Percentiles rank a stretch among this genome's conserved stretches.
These are phyloP conservation scores for Ambrosiella beaveri DNA, from an alignment of 2,329 filamentous ascomycete species.

Conservation along the genomic window DNA sequence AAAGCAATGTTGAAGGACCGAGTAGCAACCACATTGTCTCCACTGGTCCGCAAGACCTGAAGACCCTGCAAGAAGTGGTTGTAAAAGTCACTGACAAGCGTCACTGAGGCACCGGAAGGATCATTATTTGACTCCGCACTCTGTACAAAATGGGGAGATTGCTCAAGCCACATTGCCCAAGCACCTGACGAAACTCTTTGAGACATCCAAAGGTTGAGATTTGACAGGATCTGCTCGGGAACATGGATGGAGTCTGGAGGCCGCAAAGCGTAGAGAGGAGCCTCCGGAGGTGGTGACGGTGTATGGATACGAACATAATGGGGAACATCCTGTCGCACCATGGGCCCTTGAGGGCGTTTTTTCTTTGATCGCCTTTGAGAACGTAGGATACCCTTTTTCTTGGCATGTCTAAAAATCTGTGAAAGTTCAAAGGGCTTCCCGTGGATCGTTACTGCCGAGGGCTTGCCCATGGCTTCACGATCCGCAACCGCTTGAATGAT, in stretches of 20 bases:
- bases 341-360: slow-evolving; percentile 7
- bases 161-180: slow-evolving; percentile 7
- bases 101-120: slow-evolving; percentile 9
- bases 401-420: slow-evolving; percentile 12
- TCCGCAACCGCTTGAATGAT: slow-evolving; percentile 10
- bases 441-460: slow-evolving; percentile 10
- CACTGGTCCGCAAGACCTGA: slow-evolving; percentile 4
- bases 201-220: slow-evolving; percentile 9
- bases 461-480: slow-evolving; percentile 10
- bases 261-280: slow-evolving; percentile 5
- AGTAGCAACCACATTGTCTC: slow-evolving; percentile 3
- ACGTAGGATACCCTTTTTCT: slow-evolving; percentile 12
- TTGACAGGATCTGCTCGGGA: slow-evolving; percentile 10
- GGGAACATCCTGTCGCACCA: slow-evolving; percentile 7
- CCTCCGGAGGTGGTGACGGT: slow-evolving; percentile 4
- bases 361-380: slow-evolving; percentile 11
- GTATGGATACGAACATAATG: slow-evolving; percentile 11
- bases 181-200: slow-evolving; percentile 9
- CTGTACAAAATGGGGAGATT: slow-evolving; percentile 4
- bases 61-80: slow-evolving; percentile 12
- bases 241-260: slow-evolving; percentile 8
- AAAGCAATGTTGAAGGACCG: slow-evolving; percentile 13
- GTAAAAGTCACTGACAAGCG: slow-evolving; percentile 12
- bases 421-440: slow-evolving; percentile 11
- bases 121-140: slow-evolving; percentile 9